Evolutionary conservation across 2,329 filamentous ascomycete species (phyloP).

Genomic region (Sporothrix pallida): DNA sequence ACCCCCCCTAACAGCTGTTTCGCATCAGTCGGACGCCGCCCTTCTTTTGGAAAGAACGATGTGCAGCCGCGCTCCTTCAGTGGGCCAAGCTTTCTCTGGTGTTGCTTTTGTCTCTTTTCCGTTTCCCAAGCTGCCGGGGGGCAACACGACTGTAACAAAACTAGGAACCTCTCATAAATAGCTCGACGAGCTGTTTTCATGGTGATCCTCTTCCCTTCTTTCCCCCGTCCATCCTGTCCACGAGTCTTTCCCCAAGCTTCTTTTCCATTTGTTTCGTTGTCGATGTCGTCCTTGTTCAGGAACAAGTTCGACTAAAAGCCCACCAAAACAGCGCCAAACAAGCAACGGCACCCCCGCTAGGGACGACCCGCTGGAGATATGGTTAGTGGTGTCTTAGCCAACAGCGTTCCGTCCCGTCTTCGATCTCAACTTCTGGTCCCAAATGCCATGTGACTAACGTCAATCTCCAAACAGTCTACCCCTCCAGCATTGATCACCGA

Average conservation of each 20-base stretch:
- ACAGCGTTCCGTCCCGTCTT: no score
- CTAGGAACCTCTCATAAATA: not conserved
- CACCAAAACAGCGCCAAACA: not conserved
- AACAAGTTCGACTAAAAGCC: not conserved
- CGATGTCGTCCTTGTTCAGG: not conserved
- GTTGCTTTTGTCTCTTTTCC: not conserved
- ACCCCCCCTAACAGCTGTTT: conserved; percentile 21
- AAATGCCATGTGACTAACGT: no score
- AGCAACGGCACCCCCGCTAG: not conserved
- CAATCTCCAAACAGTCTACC: not conserved
- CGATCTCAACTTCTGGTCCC: no score
- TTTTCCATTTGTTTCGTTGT: not conserved
- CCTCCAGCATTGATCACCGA: conserved; percentile 2
- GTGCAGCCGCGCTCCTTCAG: not conserved
- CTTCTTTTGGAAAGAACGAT: conserved; percentile 12
- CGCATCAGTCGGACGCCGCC: conserved; percentile 10
- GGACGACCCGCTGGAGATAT: conserved; percentile 13
- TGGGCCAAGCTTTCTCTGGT: not conserved
- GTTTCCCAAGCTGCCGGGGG: not conserved
- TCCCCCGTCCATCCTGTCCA: not conserved
- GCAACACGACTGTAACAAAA: not conserved
- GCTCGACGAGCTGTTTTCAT: not conserved
- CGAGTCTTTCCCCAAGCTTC: not conserved
- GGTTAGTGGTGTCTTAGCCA: conserved; percentile 6
- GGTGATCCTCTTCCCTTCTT: not conserved